Evolutionary conservation across 2,329 filamentous ascomycete species (phyloP).

Genomic region (Fonsecaea monophora): DNA sequence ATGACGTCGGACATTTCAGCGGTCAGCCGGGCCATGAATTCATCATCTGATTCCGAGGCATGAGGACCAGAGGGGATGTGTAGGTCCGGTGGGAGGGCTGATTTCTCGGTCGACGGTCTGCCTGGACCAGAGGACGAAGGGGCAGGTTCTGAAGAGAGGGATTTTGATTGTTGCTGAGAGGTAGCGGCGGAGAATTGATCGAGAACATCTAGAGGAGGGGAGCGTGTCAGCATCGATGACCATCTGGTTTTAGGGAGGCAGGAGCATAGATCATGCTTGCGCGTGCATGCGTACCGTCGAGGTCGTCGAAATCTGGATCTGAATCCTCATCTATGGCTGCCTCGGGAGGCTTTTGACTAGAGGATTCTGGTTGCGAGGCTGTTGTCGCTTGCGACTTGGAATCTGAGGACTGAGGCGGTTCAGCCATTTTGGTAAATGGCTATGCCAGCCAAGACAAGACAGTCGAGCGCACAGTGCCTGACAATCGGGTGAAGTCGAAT

Average conservation of each 20-base stretch:
- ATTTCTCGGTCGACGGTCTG: slow-evolving; percentile 44
- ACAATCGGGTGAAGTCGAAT: neutral
- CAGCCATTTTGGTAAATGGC: slow-evolving; percentile 26
- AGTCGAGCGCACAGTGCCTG: neutral
- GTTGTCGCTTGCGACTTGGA: slow-evolving; percentile 8
- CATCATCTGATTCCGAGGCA: slow-evolving; percentile 39
- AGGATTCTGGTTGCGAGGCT: neutral
- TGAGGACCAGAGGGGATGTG: slow-evolving; percentile 43
- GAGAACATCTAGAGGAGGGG: slow-evolving; percentile 72
- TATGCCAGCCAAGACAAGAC: neutral
- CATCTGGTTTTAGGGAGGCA: neutral
- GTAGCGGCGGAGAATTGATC: slow-evolving; percentile 77
- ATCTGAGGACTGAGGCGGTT: slow-evolving; percentile 21
- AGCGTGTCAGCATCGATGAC: slow-evolving; percentile 1
- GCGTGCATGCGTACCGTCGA: slow-evolving; percentile 71
- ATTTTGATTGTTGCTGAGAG: slow-evolving; percentile 45
- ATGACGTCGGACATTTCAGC: slow-evolving; percentile 41
- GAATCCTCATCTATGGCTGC: slow-evolving; percentile 64
- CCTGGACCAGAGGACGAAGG: slow-evolving; percentile 49
- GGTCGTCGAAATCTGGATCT: slow-evolving; percentile 92
- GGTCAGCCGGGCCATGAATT: slow-evolving; percentile 39
- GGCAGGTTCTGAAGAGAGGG: slow-evolving; percentile 37
- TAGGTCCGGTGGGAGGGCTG: slow-evolving; percentile 35
- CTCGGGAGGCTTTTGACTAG: slow-evolving; percentile 17
- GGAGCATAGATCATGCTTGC: neutral